Percentiles rank a stretch among this genome's conserved stretches.
These are phyloP conservation scores for Reticulascus tulasneorum DNA, from an alignment of 2,329 filamentous ascomycete species.

Conservation along the genomic window DNA sequence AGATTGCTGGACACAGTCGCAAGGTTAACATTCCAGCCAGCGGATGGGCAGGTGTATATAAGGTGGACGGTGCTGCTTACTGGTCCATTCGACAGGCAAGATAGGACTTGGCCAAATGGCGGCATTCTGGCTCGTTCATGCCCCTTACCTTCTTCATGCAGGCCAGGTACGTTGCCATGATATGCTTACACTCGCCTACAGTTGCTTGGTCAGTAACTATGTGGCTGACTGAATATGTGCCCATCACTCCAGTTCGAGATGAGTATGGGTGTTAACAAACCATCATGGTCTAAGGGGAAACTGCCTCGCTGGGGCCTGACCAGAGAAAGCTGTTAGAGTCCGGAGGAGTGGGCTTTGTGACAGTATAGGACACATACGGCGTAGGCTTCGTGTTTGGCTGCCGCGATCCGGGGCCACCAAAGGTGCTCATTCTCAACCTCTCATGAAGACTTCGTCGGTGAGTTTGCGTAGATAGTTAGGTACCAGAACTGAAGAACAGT, in stretches of 20 bases:
- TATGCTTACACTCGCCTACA: constrained; percentile 83
- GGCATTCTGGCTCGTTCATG: constrained; percentile 81
- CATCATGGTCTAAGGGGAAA: constrained; percentile 95
- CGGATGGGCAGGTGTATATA: background rate
- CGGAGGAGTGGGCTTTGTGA: constrained; percentile 14
- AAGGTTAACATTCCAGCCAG: background rate
- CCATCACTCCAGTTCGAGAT: too few species aligned
- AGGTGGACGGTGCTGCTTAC: constrained; percentile 45
- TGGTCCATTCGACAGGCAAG: constrained; percentile 90
- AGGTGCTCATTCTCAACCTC: constrained; percentile 66
- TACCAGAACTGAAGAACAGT: too few species aligned
- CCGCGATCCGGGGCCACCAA: constrained; percentile 67
- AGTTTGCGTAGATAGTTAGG: too few species aligned
- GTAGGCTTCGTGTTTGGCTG: constrained; percentile 62
- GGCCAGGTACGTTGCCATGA: constrained; percentile 79
- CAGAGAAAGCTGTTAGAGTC: constrained; percentile 1
- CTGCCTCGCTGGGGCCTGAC: constrained; percentile 81
- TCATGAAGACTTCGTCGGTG: too few species aligned
- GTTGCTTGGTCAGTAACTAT: constrained; percentile 2
- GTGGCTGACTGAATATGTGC: background rate
- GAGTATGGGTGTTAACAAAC: too few species aligned
- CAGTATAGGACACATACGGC: too few species aligned
- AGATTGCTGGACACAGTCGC: constrained; percentile 66
- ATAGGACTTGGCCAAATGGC: constrained; percentile 82
- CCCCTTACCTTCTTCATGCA: constrained; percentile 84